Conservation (phyloP, 2,329 filamentous ascomycete genomes). For the Talaromyces sp. region DNA sequence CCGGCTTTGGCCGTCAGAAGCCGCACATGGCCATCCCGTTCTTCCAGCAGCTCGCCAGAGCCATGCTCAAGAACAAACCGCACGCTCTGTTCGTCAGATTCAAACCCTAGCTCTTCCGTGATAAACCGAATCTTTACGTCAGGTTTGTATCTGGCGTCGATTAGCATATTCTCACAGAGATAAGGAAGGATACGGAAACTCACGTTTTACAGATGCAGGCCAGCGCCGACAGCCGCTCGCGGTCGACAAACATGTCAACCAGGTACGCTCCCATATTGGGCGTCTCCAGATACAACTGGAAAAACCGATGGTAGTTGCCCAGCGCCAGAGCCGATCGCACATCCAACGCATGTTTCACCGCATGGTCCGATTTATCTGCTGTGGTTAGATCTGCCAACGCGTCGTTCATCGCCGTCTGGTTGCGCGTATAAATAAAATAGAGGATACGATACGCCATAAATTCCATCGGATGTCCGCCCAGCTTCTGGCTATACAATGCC, state of each 20-base stretch:
- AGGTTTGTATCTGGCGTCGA: slow-evolving; percentile 71
- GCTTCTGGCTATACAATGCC: slow-evolving; percentile 78
- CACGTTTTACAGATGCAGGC: slow-evolving; percentile 93
- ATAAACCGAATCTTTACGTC: slow-evolving; percentile 85
- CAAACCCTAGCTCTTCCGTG: slow-evolving; percentile 92
- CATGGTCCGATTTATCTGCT: slow-evolving; percentile 82
- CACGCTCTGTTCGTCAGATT: slow-evolving; percentile 82
- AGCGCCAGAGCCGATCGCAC: slow-evolving; percentile 87
- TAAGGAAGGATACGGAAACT: slow-evolving; percentile 32
- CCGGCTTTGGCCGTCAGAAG: slow-evolving; percentile 71
- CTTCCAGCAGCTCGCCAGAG: slow-evolving; percentile 70
- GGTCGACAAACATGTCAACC: slow-evolving; percentile 97
- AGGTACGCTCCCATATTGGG: slow-evolving; percentile 97
- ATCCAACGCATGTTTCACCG: slow-evolving; percentile 85
- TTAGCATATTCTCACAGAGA: slow-evolving; percentile 39
- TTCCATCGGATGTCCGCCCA: slow-evolving; percentile 86
- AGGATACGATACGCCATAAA: slow-evolving; percentile 99
- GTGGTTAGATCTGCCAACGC: slow-evolving; percentile 96
- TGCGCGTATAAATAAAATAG: slow-evolving; percentile 98
- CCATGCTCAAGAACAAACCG: slow-evolving; percentile 83
- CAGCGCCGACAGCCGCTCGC: slow-evolving; percentile 85
- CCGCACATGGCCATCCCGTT: slow-evolving; percentile 66
- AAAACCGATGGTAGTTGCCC: slow-evolving; percentile 97
- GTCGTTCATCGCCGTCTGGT: slow-evolving; percentile 96
- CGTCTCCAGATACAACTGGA: slow-evolving; percentile 89